These are phyloP conservation scores for Ceratorhiza oryzae-sativae DNA, from an alignment of 1,284 basidiomycete species.

Conservation along the genomic window DNA sequence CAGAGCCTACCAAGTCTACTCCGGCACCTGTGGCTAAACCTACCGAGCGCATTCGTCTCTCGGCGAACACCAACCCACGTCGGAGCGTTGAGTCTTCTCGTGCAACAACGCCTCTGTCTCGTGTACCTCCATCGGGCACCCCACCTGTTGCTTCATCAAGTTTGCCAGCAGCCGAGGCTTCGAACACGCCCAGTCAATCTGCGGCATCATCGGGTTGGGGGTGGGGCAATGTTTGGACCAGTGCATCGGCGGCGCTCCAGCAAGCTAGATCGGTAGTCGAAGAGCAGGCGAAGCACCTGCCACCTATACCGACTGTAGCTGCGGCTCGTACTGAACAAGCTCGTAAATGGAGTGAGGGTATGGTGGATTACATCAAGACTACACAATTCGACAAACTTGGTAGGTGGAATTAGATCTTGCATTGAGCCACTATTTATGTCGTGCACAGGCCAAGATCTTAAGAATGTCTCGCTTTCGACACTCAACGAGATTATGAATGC, in stretches of 20 bases:
- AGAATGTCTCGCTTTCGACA: constrained; percentile 83
- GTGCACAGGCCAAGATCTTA: constrained; percentile 80
- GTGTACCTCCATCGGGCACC: constrained; percentile 42
- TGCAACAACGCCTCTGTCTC: constrained; percentile 41
- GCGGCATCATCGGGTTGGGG: constrained; percentile 64
- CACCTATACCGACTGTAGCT: constrained; percentile 54
- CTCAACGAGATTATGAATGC: constrained; percentile 88
- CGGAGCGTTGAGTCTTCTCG: constrained; percentile 50
- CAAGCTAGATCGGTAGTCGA: constrained; percentile 89
- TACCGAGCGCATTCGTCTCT: constrained; percentile 62
- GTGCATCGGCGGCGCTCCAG: constrained; percentile 84
- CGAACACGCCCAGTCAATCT: constrained; percentile 38
- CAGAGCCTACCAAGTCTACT: constrained; percentile 70
- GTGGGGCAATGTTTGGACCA: constrained; percentile 79
- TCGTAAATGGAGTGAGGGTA: constrained; percentile 71
- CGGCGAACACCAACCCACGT: constrained; percentile 52
- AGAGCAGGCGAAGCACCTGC: constrained; percentile 84
- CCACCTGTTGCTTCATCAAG: constrained; percentile 45
- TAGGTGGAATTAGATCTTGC: constrained; percentile 46
- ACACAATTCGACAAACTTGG: constrained; percentile 87
- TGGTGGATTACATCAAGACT: constrained; percentile 66
- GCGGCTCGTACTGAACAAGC: constrained; percentile 68
- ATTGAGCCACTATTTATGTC: constrained; percentile 7
- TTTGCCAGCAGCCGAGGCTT: constrained; percentile 47
- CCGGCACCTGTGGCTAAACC: constrained; percentile 69